Evolutionary conservation across 352 stramenopile genomes (phyloP), one percentile per base, ranked within the genome.

Genomic region (Globisporangium carolinianum): DNA sequence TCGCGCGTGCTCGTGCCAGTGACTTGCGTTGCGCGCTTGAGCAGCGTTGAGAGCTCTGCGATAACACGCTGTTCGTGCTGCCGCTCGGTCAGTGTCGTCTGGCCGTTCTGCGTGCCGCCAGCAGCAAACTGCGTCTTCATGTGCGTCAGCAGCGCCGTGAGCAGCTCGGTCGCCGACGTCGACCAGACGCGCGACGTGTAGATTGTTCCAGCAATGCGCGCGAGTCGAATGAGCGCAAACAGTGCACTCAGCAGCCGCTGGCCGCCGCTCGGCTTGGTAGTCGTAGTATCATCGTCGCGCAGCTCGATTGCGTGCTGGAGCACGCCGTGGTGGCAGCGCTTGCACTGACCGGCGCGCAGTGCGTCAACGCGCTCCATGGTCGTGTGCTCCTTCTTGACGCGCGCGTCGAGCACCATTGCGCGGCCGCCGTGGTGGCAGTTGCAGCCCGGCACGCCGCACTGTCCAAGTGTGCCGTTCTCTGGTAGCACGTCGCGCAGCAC

Each of bases 151-250:
- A 89, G 60, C 37, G 54, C 55, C 6, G 70, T 64, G 18, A 93
- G 64, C 47, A 82, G 69, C n/a, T 74, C 65, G 36, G 89, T 57
- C 1, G 67, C 51, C 1, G 75, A 77, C 32, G 72, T 69, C 14
- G 78, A 83, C 83, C 80, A 91, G 49, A 83, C 72, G 17, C 79
- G 77, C 57, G 75, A 87, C 32, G 67, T 66, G 43, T 86, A 87
- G 41, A 88, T 71, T 43, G 66, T 78, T 5, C 63, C 69, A 1
- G 76, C 71, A 10, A 89, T 62, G 9, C 83, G 75, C 7, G 67
- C 79, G 0, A 86, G 57, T 11, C 79, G 62, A 15, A 93, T 80
- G 10, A 86, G 68, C 54, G 79, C 62, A 50, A 73, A 88, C 52
- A 93, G 49, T 38, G 69, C 68, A 36, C 77, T 69, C 1, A 93